Evolutionary conservation across 2,329 filamentous ascomycete species (phyloP).

Genomic region (Aspergillus novoparasiticus): DNA sequence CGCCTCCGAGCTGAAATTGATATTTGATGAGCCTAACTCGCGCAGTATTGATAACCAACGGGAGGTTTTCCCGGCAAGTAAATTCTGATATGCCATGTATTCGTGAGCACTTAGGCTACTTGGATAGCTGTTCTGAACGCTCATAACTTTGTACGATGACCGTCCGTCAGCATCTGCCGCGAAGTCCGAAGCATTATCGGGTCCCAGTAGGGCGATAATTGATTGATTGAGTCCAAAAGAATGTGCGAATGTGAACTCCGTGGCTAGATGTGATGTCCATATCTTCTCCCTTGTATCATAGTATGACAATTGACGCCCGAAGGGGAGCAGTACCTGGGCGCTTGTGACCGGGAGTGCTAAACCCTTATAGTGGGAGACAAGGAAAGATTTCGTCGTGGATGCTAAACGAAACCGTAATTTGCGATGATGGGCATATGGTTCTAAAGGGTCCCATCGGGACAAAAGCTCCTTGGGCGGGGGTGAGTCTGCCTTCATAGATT

Average conservation of each 20-base stretch:
- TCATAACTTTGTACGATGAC: slow-evolving; percentile 2
- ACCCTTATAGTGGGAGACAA: background rate
- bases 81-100: slow-evolving; percentile 1
- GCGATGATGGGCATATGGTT: background rate
- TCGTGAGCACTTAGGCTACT: background rate
- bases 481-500: background rate
- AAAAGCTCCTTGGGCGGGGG: background rate
- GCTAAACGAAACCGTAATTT: background rate
- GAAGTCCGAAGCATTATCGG: background rate
- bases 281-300: background rate
- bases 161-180: background rate
- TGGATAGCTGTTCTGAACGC: background rate
- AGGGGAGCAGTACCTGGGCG: background rate
- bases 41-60: background rate
- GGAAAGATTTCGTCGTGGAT: slow-evolving; percentile 5
- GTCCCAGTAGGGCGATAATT: background rate
- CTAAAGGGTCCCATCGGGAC: background rate
- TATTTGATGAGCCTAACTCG: slow-evolving; percentile 4
- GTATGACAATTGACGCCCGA: background rate
- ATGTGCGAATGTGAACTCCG: background rate
- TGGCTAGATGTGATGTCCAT: background rate
- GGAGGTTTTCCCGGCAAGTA: background rate
- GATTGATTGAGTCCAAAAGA: background rate
- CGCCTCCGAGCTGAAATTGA: background rate
- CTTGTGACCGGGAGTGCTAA: background rate